These are phyloP conservation scores for Cymbopogon flexuosus DNA, from an alignment of 202 grass and related monocot genomes.

Conservation along the genomic window DNA sequence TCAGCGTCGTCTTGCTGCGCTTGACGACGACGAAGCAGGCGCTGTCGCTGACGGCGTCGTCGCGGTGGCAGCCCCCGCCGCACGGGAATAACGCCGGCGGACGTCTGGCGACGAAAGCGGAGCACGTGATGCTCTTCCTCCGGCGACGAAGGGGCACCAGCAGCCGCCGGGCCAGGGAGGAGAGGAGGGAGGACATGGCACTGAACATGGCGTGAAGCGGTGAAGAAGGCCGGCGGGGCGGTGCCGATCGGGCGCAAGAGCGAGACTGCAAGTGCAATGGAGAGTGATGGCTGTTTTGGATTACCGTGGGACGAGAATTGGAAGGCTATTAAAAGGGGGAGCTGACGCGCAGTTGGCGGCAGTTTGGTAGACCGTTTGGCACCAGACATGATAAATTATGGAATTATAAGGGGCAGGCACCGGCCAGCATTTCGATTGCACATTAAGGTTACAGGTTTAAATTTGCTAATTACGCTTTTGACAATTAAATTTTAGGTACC, in stretches of 20 bases:
- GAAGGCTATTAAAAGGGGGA: neutral
- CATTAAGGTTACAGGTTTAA: neutral
- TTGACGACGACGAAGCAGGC: slow-evolving; percentile 19
- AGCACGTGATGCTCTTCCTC: slow-evolving; percentile 19
- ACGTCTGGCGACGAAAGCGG: neutral
- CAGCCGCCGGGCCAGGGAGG: slow-evolving; percentile 25
- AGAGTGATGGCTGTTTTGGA: neutral
- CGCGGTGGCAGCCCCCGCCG: neutral
- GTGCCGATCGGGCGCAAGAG: neutral
- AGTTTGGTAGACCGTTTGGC: slow-evolving; percentile 32
- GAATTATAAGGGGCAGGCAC: neutral
- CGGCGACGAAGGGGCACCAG: neutral
- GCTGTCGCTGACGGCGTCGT: slow-evolving; percentile 8
- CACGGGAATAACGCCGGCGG: slow-evolving; percentile 25
- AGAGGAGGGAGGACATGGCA: slow-evolving; percentile 20
- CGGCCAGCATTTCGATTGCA: neutral
- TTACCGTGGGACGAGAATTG: neutral
- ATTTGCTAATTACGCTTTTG: neutral
- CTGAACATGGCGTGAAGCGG: slow-evolving; percentile 15
- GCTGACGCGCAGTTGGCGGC: neutral
- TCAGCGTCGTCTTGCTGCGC: neutral
- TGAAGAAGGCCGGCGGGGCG: no score
- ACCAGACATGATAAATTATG: slow-evolving; percentile 4
- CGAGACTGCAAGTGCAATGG: neutral
- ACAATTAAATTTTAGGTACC: neutral